These are phyloP conservation scores for Rhinocladiella mackenziei DNA, from an alignment of 2,329 filamentous ascomycete species.

Conservation along the genomic window DNA sequence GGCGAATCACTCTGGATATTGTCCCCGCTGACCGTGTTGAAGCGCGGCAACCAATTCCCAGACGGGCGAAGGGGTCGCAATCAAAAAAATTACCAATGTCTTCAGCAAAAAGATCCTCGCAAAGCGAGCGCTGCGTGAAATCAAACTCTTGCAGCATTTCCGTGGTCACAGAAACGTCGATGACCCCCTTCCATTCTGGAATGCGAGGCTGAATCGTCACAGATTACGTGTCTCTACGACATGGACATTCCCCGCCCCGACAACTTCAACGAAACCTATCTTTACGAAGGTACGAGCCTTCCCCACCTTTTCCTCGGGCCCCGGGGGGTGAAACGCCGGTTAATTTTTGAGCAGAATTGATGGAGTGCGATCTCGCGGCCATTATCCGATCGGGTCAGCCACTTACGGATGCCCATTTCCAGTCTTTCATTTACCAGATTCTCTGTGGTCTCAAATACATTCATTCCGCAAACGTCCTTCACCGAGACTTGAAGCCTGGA, in stretches of 20 bases:
- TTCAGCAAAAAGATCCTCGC: conserved; percentile 99
- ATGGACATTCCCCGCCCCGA: conserved; percentile 98
- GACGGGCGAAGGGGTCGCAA: conserved; percentile 88
- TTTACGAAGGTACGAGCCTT: conserved; percentile 88
- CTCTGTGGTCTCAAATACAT: conserved; percentile 98
- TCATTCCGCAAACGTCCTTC: conserved; percentile 94
- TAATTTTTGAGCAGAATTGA: conserved; percentile 83
- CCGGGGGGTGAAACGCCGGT: conserved; percentile 4
- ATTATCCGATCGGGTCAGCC: conserved; percentile 97
- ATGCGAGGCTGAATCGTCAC: conserved; percentile 37
- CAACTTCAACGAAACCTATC: conserved; percentile 98
- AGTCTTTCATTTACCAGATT: conserved; percentile 99
- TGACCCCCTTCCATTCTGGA: conserved; percentile 23
- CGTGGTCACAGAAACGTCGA: conserved; percentile 79
- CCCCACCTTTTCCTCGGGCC: not conserved
- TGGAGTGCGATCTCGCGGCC: conserved; percentile 97
- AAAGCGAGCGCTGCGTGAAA: conserved; percentile 95
- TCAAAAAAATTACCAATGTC: conserved; percentile 99
- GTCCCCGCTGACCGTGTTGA: conserved; percentile 24
- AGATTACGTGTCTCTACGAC: conserved; percentile 99
- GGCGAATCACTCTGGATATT: conserved; percentile 32
- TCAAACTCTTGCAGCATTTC: conserved; percentile 98
- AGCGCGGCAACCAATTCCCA: conserved; percentile 90
- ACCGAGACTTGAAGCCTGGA: conserved; percentile 94
- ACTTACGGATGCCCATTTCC: conserved; percentile 96